Base-by-base conservation (phyloP, 805 yeast species). In the Candida maesae region DNA sequence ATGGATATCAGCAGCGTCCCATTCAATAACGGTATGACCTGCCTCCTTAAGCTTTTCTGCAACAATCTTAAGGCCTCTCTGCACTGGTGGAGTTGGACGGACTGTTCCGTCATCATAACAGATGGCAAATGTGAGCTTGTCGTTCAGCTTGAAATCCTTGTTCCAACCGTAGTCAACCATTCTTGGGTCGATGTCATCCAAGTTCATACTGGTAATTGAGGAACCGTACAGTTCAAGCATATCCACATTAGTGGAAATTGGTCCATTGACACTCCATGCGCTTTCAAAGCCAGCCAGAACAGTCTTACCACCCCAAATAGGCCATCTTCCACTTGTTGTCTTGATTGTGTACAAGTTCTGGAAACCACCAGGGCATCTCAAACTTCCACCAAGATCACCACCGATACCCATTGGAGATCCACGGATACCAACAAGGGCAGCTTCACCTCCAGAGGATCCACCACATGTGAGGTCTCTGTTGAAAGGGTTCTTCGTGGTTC, bases 361-460 rank as follows among this genome's bases (percentile, higher is more conserved):
- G 44, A 60, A 64, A 25, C 68, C 56, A 5, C 77, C 69, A 0
- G 80, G 79, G 31, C 64, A 62, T 35, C 79, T 59, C 27, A 74
- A 62, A 7, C 70, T 61, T 8, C 80, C 79, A 16, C 78, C 79
- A 36, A 73, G 67, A 51, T 75, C 80, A 7, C 74, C 67, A 16
- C 81, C 81, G 33, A 78, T 53, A 13, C 82, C 81, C 26, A 74
- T 36, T 3, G 66, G 62, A 12, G 74, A 64, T 5, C 77, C 77
- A 38, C 60, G 57, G 39, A 68, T 48, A 2, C 66, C 67, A 8
- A 71, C 50, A n/a, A 75, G 52, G 9, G 76, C 73, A 13, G 71
- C 75, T 36, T 73, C 79, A 28, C 79, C 79, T 3, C 78, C 78
- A 11, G 75, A 67, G 9, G 75, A 69, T 1, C 80, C 79, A 32